Percentiles rank a stretch among this genome's conserved stretches.
These are phyloP conservation scores for Lachancea lanzarotensis DNA, from an alignment of 805 yeast species.

Conservation along the genomic window DNA sequence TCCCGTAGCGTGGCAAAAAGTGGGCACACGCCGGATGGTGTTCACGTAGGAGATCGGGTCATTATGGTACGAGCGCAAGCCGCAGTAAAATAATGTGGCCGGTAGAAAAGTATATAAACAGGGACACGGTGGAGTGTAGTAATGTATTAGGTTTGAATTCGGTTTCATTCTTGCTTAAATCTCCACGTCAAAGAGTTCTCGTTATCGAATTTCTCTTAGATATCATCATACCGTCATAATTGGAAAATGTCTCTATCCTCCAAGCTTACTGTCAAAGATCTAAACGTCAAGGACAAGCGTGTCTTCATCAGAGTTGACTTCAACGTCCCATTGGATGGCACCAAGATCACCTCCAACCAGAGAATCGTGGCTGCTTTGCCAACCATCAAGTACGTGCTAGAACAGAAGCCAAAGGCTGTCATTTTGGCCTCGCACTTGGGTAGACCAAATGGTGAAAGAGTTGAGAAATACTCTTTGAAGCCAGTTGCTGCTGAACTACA, in stretches of 20 bases:
- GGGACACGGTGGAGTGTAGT: neutral
- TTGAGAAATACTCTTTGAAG: conserved; percentile 79
- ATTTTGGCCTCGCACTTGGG: conserved; percentile 96
- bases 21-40: neutral
- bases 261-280: conserved; percentile 89
- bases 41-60: too few relatives aligned
- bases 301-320: conserved; percentile 98
- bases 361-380: conserved; percentile 99
- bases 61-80: neutral
- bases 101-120: conserved; percentile 4
- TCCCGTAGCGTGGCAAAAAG: neutral
- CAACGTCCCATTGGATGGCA: conserved; percentile 93
- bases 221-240: neutral
- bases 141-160: neutral
- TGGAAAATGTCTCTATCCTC: conserved; percentile 79
- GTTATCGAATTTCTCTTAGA: neutral
- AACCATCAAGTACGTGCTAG: conserved; percentile 91
- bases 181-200: neutral
- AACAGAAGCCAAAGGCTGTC: conserved; percentile 84
- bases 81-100: neutral
- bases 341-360: conserved; percentile 97
- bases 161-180: neutral
- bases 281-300: conserved; percentile 81
- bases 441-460: conserved; percentile 94
- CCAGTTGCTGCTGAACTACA: conserved; percentile 91